These are phyloP conservation scores for Hyphodiscus hymeniophilus DNA, from an alignment of 495 filamentous ascomycete genomes.

Conservation along the genomic window DNA sequence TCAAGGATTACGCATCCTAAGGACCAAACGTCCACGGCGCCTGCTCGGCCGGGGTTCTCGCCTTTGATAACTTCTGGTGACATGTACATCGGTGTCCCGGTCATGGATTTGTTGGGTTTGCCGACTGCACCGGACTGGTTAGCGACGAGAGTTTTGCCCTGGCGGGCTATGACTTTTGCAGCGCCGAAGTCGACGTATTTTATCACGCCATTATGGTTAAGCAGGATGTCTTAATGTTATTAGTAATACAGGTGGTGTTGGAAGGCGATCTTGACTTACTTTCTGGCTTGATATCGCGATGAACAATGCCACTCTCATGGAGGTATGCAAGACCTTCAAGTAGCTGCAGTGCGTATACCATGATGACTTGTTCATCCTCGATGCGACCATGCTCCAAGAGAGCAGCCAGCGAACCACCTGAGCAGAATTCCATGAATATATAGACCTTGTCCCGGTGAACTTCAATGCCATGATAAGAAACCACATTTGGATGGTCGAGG, in stretches of 20 bases:
- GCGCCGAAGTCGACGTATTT: slow-evolving; percentile 99
- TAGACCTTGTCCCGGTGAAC: slow-evolving; percentile 98
- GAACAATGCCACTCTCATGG: slow-evolving; percentile 81
- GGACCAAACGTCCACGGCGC: slow-evolving; percentile 96
- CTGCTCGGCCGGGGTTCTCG: slow-evolving; percentile 59
- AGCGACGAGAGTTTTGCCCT: slow-evolving; percentile 77
- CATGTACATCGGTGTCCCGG: slow-evolving; percentile 99
- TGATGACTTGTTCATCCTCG: slow-evolving; percentile 95
- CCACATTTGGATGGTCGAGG: slow-evolving; percentile 93
- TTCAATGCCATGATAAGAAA: slow-evolving; percentile 95
- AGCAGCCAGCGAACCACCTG: slow-evolving; percentile 84
- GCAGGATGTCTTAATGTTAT: slow-evolving; percentile 64
- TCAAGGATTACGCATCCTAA: slow-evolving; percentile 94
- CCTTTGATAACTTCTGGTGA: slow-evolving; percentile 97
- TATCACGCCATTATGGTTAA: slow-evolving; percentile 96
- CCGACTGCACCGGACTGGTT: slow-evolving; percentile 44
- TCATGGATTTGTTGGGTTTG: slow-evolving; percentile 85
- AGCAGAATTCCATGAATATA: slow-evolving; percentile 99
- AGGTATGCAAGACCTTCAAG: slow-evolving; percentile 93
- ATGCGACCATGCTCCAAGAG: slow-evolving; percentile 92
- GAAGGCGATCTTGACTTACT: slow-evolving; percentile 45
- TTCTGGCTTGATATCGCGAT: slow-evolving; percentile 97
- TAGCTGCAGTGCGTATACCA: slow-evolving; percentile 95
- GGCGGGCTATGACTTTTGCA: slow-evolving; percentile 91
- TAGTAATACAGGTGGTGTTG: slow-evolving; percentile 15